Conservation (phyloP, 2,329 filamentous ascomycete species). For the Diaporthe sp. region DNA sequence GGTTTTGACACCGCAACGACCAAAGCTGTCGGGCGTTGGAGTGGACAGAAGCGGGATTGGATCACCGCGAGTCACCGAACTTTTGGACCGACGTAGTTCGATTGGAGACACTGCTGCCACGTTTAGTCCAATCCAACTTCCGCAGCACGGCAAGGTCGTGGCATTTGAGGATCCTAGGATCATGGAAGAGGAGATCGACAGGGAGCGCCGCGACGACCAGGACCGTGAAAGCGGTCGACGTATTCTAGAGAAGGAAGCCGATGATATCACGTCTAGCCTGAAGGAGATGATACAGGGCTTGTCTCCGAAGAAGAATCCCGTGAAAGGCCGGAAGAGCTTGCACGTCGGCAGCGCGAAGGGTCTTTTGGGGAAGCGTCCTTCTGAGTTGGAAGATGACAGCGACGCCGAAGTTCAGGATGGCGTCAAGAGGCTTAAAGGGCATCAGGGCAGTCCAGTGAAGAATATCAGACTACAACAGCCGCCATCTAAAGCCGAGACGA, state of each 20-base stretch:
- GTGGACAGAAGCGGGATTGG: conserved; percentile 78
- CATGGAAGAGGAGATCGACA: conserved; percentile 72
- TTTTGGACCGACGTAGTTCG: conserved; percentile 77
- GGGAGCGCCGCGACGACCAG: conserved; percentile 69
- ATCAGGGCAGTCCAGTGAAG: conserved; percentile 81
- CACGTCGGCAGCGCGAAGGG: conserved; percentile 80
- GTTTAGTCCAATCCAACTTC: conserved; percentile 67
- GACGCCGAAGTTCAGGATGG: conserved; percentile 69
- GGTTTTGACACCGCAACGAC: conserved; percentile 69
- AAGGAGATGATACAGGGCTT: conserved; percentile 83
- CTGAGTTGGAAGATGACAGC: conserved; percentile 75
- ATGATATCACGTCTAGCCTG: conserved; percentile 74
- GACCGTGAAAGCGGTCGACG: conserved; percentile 69
- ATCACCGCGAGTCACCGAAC: conserved; percentile 77
- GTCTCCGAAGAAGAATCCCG: conserved; percentile 76
- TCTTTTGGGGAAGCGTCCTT: conserved; percentile 78
- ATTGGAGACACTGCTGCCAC: conserved; percentile 73
- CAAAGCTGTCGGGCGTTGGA: conserved; percentile 74
- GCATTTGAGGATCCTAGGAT: conserved; percentile 73
- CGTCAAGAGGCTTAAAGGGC: conserved; percentile 77
- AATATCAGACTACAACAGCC: conserved; percentile 77
- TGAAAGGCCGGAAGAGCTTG: conserved; percentile 79
- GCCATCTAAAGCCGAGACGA: conserved; percentile 73
- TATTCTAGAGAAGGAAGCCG: conserved; percentile 63
- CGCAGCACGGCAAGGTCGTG: conserved; percentile 56